Base-by-base conservation (phyloP, 75 land plant species). In the Sequoiadendron giganteum region DNA sequence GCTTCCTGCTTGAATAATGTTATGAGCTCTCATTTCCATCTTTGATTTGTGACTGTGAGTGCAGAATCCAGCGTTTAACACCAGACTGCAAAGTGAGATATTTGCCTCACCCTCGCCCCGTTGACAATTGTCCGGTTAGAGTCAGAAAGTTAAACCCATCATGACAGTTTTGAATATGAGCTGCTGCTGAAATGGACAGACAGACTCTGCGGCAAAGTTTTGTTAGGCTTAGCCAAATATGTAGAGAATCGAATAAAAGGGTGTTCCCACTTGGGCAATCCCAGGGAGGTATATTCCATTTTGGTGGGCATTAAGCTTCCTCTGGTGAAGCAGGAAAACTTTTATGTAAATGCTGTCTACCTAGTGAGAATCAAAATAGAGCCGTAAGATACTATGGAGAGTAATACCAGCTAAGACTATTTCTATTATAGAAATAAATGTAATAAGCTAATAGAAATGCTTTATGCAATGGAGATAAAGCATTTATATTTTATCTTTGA, bases 81-180 rank as follows among this genome's bases (percentile, higher is more conserved):
- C 96, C 94, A 8, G 21, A 85, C 2, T 87, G 91, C 85, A 83
- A 78, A 28, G 32, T 92, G 42, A 89, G 78, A 87, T 94, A 96
- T 83, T 83, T 96, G 39, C 97, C 97, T 25, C 96, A 95, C 85
- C 89, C 94, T 72, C 88, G 95, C 89, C 97, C 97, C 5, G 76
- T 28, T 10, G 96, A 96, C 87, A 94, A 95, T 81, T 96, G 94
- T 90, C 36, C 90, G 45, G 96, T 92, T 3, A 91, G 70, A 82
- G 58, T 95, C 5, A 88, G 30, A 45, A 91, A 91, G 91, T 70
- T 42, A 82, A 10, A 21, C 43, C 10, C 48, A 19, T 42, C 84
- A 82, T 42, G n/a, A 75, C 15, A 75, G 39, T 75, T 32, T 65
- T 65, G 70, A 65, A 65, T 65, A 65, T 28, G 30, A 25, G 25